phyloP scores from a whole-genome alignment of 176 grass and related monocot species.

The bread wheat (Triticum aestivum) region IWGSC_CS_RefSeq_v2.1 NC_057810.1:648788927-648789426 shows the following conservation, averaged over 20 bases:
- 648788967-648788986: slow-evolving; percentile 89
- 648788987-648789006: slow-evolving; percentile 64
- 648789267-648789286: background rate
- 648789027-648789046: slow-evolving; percentile 94
- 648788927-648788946: slow-evolving; percentile 2
- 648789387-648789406: slow-evolving; percentile 2
- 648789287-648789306: slow-evolving; percentile 51
- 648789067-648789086: background rate
- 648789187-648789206: slow-evolving; percentile 80
- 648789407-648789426: background rate
- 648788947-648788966: background rate
- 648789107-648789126: slow-evolving; percentile 5
- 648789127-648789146: slow-evolving; percentile 53
- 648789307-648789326: slow-evolving; percentile 85
- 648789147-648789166: slow-evolving; percentile 82
- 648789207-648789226: slow-evolving; percentile 83
- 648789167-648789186: slow-evolving; percentile 78
- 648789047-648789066: background rate
- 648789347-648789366: slow-evolving; percentile 87
- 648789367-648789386: slow-evolving; percentile 81
- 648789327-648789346: slow-evolving; percentile 84
- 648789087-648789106: background rate
- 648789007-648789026: slow-evolving; percentile 96
- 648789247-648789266: slow-evolving; percentile 11
- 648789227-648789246: background rate